These are phyloP conservation scores for Diaporthe sp. DNA, from an alignment of 2,329 filamentous ascomycete species.

Conservation along the genomic window DNA sequence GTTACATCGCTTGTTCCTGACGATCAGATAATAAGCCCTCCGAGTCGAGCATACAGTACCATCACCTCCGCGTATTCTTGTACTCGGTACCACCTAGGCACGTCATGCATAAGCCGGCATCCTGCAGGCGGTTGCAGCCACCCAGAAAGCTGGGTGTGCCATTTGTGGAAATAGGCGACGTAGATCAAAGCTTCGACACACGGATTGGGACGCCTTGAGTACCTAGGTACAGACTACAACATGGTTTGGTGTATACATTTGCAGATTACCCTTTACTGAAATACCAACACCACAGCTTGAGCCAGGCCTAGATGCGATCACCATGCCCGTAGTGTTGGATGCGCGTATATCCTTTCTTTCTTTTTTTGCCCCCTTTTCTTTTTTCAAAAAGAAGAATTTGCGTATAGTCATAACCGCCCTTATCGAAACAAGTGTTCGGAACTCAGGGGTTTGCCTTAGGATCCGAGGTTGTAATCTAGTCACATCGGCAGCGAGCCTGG, in stretches of 20 bases:
- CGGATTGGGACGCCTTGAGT: neutral
- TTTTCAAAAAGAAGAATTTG: too few species aligned
- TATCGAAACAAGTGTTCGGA: too few species aligned
- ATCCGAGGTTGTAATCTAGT: too few species aligned
- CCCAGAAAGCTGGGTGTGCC: neutral
- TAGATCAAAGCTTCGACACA: neutral
- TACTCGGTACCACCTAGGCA: too few species aligned
- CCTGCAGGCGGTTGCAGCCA: neutral
- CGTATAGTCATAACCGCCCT: too few species aligned
- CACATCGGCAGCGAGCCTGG: too few species aligned
- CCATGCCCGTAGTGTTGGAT: too few species aligned
- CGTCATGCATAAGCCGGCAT: neutral
- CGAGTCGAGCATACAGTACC: neutral
- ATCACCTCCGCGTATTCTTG: neutral
- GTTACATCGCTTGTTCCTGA: neutral
- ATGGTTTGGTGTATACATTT: neutral
- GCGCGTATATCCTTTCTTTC: too few species aligned
- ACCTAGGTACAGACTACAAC: neutral
- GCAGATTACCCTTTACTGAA: neutral
- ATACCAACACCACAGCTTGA: neutral
- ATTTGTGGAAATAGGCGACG: neutral
- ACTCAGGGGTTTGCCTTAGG: accelerated
- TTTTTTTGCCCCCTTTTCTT: too few species aligned
- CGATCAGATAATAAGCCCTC: neutral
- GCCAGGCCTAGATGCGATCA: too few species aligned